These are phyloP conservation scores for Marsdenia floribunda DNA, from an alignment of 257 asterid species.

Conservation along the genomic window DNA sequence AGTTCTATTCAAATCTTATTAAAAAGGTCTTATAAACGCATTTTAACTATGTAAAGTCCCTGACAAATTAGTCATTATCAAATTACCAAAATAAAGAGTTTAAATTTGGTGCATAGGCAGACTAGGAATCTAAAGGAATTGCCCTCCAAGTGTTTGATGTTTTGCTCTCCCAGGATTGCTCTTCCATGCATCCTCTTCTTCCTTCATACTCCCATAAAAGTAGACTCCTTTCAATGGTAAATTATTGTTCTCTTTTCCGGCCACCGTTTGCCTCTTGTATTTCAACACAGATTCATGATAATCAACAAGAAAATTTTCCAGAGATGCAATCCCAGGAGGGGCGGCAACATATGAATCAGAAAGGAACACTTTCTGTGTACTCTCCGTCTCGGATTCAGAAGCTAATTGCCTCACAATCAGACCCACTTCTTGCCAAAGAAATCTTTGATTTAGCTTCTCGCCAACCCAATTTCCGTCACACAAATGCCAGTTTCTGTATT, in stretches of 20 bases:
- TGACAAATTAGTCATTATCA: no score
- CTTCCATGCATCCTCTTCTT: slow-evolving; percentile 11
- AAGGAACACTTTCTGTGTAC: slow-evolving; percentile 28
- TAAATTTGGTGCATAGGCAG: neutral
- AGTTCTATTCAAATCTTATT: no score
- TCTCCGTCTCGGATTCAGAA: slow-evolving; percentile 36
- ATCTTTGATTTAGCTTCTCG: slow-evolving; percentile 75
- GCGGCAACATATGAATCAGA: slow-evolving; percentile 25
- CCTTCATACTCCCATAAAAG: neutral
- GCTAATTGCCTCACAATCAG: slow-evolving; percentile 35
- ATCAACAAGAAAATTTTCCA: slow-evolving; percentile 1
- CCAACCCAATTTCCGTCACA: slow-evolving; percentile 63
- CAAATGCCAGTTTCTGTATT: slow-evolving; percentile 55
- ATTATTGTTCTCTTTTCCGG: neutral
- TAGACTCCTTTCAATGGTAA: neutral
- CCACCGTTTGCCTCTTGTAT: slow-evolving; percentile 2
- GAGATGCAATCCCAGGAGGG: slow-evolving; percentile 20
- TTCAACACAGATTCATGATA: slow-evolving; percentile 7
- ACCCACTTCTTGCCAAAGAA: slow-evolving; percentile 86
- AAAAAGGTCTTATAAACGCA: no score
- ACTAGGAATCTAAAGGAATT: neutral
- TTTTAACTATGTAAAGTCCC: no score
- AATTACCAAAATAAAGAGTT: no score
- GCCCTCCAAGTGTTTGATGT: neutral
- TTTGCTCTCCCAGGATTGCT: neutral